Evolutionary conservation across 1,139 yeast genomes (phyloP), one percentile per base, ranked within the genome.

Genomic region (Candida freyschussii): DNA sequence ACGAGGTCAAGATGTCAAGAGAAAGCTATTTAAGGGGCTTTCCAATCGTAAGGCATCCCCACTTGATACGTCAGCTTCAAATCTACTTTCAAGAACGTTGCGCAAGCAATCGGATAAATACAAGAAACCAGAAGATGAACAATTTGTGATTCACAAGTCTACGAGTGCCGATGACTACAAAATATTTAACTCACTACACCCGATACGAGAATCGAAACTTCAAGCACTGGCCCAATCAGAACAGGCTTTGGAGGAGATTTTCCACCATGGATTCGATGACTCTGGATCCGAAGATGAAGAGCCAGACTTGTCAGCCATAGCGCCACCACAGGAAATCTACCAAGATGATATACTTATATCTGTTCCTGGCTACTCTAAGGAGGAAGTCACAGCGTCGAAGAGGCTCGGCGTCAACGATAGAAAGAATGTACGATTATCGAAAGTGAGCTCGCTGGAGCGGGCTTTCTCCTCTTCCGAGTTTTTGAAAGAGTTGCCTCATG

Each of bases 151-250:
- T 4, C 55, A 50, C 32, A 50, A 50, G 28, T 39, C 52, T 3
- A 41, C 50, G 2, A 39, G 43, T 8, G 47, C 53, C 3, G 51
- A 45, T n/a, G 65, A 62, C 28, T 63, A 60, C 36, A 48, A 51
- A 34, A 52, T 62, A 7, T 63, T 63, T 42, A 54, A 59, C 33
- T 47, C 63, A 0, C 40, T 34, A 2, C 63, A 59, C 32, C 64
- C 65, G 7, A 34, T 63, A 19, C 34, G 67, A 26, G 44, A 56
- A 12, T 59, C 66, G 10, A 60, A 59, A 33, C 45, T 63, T 1
- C 52, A 55, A 26, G 67, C 67, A 0, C 47, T 63, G 28, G 63
- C 63, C 29, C 62, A 58, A 32, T 54, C 62, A 0, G 69, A 63
- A 36, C 48, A 56, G 34, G 57, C 67, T 4, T 30, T 48, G 17